Evolutionary conservation across 352 stramenopile species (phyloP).

Genomic region (Phytophthora boehmeriae): DNA sequence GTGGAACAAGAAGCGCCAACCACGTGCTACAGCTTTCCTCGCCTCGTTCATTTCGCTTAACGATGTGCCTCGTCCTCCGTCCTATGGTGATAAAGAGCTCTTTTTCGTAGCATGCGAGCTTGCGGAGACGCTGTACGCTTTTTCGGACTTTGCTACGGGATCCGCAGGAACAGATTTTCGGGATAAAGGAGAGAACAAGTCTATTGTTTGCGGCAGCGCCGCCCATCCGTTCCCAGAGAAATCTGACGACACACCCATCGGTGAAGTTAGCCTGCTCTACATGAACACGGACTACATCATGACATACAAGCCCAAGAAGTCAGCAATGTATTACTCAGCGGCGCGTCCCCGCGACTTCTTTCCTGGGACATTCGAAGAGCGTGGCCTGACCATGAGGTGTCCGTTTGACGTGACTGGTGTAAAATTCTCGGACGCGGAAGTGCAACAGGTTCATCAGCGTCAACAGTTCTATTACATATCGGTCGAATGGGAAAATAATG

Average conservation of each 20-base stretch:
- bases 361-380: conserved; percentile 46
- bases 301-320: conserved; percentile 37
- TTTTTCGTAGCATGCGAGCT: conserved; percentile 54
- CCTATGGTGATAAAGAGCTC: conserved; percentile 56
- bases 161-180: conserved; percentile 37
- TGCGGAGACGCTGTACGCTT: conserved; percentile 44
- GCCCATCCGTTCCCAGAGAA: conserved; percentile 52
- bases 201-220: conserved; percentile 49
- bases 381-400: conserved; percentile 38
- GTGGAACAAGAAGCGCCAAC: conserved; percentile 50
- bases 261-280: conserved; percentile 42
- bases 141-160: conserved; percentile 48
- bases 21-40: conserved; percentile 46
- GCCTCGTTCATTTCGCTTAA: conserved; percentile 44
- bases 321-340: conserved; percentile 40
- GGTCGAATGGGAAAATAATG: conserved; percentile 30
- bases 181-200: conserved; percentile 33
- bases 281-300: conserved; percentile 65
- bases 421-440: conserved; percentile 33
- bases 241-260: conserved; percentile 15
- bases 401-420: conserved; percentile 44
- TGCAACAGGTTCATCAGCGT: conserved; percentile 38
- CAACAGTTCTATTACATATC: conserved; percentile 39
- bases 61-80: conserved; percentile 29
- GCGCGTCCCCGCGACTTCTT: conserved; percentile 41